These are phyloP conservation scores for Cadophora sp. DNA, from an alignment of 2,329 filamentous ascomycete genomes.

Conservation along the genomic window DNA sequence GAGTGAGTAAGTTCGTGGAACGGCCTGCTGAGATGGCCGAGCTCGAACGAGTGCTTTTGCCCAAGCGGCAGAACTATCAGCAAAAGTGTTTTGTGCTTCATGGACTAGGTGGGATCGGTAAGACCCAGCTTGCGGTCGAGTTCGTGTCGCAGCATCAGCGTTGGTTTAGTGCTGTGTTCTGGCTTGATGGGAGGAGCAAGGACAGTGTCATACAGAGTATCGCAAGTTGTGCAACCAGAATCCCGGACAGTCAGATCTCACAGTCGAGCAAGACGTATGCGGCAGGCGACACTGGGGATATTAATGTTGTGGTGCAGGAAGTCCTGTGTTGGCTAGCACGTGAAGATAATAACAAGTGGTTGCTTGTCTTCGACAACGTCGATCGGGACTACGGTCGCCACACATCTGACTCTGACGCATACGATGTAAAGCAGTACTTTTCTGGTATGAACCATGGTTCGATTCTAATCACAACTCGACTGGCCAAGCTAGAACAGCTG, in stretches of 20 bases:
- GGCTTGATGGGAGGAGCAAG: constrained; percentile 51
- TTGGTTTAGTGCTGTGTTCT: constrained; percentile 51
- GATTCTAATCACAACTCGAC: constrained; percentile 35
- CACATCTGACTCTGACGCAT: constrained; percentile 28
- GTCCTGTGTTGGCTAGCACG: constrained; percentile 35
- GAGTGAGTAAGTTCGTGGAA: constrained; percentile 27
- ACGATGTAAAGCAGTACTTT: constrained; percentile 34
- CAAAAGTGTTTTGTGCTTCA: constrained; percentile 38
- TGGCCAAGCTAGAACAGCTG: constrained; percentile 25
- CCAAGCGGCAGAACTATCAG: constrained; percentile 15
- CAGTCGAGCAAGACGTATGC: constrained; percentile 15
- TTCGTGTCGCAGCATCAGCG: constrained; percentile 47
- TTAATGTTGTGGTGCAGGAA: constrained; percentile 34
- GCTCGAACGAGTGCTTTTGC: constrained; percentile 32
- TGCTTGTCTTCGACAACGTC: constrained; percentile 47
- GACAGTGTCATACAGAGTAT: constrained; percentile 48
- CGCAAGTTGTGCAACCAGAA: constrained; percentile 28
- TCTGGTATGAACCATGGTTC: constrained; percentile 27
- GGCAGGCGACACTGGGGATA: constrained; percentile 17
- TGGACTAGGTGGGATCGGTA: too few species aligned
- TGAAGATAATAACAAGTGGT: constrained; percentile 41
- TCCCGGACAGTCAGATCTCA: constrained; percentile 36
- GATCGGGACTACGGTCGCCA: constrained; percentile 10
- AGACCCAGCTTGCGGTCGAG: constrained; percentile 43
- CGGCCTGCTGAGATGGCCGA: constrained; percentile 26